phyloP scores from a whole-genome alignment of 2,329 filamentous ascomycete genomes.

The Teratosphaeria gauchensis region DNA sequence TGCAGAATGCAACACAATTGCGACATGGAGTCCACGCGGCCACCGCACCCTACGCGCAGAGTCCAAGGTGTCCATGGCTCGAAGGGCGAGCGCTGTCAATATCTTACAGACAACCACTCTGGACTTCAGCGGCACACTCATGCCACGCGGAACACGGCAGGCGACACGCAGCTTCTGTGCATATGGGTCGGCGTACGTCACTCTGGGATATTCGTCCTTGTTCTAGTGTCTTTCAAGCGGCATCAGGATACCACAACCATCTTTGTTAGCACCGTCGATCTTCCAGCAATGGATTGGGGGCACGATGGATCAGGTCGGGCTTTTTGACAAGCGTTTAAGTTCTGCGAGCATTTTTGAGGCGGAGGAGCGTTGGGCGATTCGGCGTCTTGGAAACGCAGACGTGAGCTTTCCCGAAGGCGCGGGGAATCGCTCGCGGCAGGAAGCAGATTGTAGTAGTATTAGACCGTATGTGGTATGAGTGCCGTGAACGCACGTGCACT shows the following conservation, averaged over 20 bases:
- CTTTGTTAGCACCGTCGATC: not conserved
- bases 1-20: not conserved
- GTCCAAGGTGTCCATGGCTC: too few species aligned
- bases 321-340: not conserved
- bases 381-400: too few species aligned
- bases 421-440: too few species aligned
- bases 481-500: not conserved
- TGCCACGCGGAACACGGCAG: not conserved
- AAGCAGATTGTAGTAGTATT: not conserved
- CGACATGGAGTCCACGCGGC: not conserved
- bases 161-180: not conserved
- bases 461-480: not conserved
- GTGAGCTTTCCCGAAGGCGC: too few species aligned
- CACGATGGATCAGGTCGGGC: too few species aligned
- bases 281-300: too few species aligned
- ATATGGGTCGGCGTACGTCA: not conserved
- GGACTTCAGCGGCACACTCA: not conserved
- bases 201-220: not conserved
- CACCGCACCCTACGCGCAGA: not conserved
- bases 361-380: too few species aligned
- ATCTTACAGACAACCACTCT: not conserved
- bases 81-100: too few species aligned
- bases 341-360: not conserved
- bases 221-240: not conserved
- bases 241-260: not conserved